phyloP scores from a whole-genome alignment of 2,329 filamentous ascomycete genomes.

The Penicillium sp. region DNA sequence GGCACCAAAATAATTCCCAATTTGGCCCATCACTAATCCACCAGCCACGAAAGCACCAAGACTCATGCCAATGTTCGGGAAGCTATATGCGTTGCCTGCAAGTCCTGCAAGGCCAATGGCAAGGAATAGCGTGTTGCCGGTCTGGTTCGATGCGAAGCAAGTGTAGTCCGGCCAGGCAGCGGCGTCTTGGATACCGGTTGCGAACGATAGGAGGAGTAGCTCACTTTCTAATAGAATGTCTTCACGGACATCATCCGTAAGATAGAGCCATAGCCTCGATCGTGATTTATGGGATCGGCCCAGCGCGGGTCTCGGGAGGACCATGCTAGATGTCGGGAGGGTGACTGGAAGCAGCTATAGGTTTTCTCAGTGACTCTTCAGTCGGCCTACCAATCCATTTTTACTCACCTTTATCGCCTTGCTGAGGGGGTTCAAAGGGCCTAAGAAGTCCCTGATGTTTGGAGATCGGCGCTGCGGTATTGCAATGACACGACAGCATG shows the following conservation, averaged over 20 bases:
- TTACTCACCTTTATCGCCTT: no score
- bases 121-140: constrained; percentile 63
- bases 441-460: no score
- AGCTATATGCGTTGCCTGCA: constrained; percentile 51
- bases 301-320: no score
- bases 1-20: constrained; percentile 54
- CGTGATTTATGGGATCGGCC: no score
- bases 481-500: no score
- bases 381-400: no score
- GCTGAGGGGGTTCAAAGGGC: no score
- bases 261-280: no score
- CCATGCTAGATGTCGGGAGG: no score
- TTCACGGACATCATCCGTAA: constrained; percentile 20
- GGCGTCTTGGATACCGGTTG: constrained; percentile 52
- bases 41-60: constrained; percentile 57
- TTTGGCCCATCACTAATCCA: constrained; percentile 57
- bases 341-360: no score
- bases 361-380: no score
- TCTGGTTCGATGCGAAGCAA: constrained; percentile 65
- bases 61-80: constrained; percentile 55
- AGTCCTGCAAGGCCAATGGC: constrained; percentile 52
- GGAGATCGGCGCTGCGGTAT: no score
- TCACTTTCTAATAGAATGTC: constrained; percentile 31
- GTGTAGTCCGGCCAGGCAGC: constrained; percentile 61
- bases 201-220: constrained; percentile 40